Evolutionary conservation across 345 rosid genomes (phyloP).

Genomic region (Arabis hirsuta): DNA sequence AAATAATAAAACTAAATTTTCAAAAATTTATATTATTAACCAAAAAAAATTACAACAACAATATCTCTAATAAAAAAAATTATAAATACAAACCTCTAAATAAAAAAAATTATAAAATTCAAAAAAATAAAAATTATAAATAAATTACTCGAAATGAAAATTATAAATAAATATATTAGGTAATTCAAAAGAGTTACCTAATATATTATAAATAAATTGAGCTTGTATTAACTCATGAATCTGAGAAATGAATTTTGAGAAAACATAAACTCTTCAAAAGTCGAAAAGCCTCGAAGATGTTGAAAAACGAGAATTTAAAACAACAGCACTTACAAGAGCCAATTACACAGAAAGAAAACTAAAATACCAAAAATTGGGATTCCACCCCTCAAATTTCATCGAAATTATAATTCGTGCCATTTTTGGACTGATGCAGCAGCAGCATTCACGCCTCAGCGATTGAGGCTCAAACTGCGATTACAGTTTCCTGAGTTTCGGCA

Average conservation of each 20-base stretch:
- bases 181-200: no score
- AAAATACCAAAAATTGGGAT: slow-evolving; percentile 26
- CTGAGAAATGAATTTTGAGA: neutral
- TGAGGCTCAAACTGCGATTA: slow-evolving; percentile 45
- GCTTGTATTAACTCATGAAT: neutral
- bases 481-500: slow-evolving; percentile 42
- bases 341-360: slow-evolving; percentile 17
- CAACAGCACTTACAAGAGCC: slow-evolving; percentile 24
- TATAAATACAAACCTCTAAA: no score
- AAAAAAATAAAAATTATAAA: no score
- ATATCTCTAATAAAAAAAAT: no score
- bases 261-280: neutral
- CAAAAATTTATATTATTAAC: no score
- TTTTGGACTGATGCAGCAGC: neutral
- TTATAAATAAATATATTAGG: no score
- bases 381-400: slow-evolving; percentile 2
- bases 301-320: neutral
- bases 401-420: slow-evolving; percentile 5
- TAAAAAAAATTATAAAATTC: no score
- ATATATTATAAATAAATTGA: no score
- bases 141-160: no score
- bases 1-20: no score
- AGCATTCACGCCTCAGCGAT: no score
- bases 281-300: neutral
- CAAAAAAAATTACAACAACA: no score